These are phyloP conservation scores for Phascolomyces articulosus DNA, from an alignment of 371 early-diverging fungal genomes.

Conservation along the genomic window DNA sequence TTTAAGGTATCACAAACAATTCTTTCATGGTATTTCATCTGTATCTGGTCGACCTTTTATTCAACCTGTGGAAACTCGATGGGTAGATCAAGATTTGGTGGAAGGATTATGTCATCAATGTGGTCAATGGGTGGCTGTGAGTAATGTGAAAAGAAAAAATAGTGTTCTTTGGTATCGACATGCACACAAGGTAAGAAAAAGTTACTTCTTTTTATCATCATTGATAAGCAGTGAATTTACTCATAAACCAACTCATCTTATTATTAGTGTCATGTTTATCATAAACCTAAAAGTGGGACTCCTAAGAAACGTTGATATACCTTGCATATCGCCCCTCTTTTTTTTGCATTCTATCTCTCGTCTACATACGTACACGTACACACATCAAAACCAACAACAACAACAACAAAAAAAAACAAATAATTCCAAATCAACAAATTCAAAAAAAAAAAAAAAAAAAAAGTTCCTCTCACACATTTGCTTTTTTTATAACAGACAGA, in stretches of 20 bases:
- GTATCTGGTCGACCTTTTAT: slow-evolving; percentile 83
- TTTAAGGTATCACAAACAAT: slow-evolving; percentile 91
- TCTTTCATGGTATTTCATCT: slow-evolving; percentile 90
- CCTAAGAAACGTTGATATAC: slow-evolving; percentile 16
- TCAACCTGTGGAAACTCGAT: slow-evolving; percentile 75
- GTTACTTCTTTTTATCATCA: background rate
- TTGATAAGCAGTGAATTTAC: background rate
- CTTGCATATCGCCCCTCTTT: background rate
- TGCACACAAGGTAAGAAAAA: slow-evolving; percentile 74
- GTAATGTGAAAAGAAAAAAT: slow-evolving; percentile 77
- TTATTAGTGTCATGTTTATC: slow-evolving; percentile 79
- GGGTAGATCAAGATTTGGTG: slow-evolving; percentile 65
- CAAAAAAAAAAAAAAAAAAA: too few species aligned
- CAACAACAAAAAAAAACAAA: too few species aligned
- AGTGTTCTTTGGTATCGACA: slow-evolving; percentile 90
- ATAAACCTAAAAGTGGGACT: slow-evolving; percentile 68
- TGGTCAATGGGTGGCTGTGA: slow-evolving; percentile 81
- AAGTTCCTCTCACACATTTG: too few species aligned
- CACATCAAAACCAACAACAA: too few species aligned
- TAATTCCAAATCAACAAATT: too few species aligned
- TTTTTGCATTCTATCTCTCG: slow-evolving; percentile 9
- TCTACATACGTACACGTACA: background rate
- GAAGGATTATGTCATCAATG: slow-evolving; percentile 93
- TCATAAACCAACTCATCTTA: too few species aligned
- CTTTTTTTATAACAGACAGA: too few species aligned